Evolutionary conservation across 257 asterid species (phyloP), one percentile per base, ranked within the genome.

Genomic region (Nicotiana undulata): DNA sequence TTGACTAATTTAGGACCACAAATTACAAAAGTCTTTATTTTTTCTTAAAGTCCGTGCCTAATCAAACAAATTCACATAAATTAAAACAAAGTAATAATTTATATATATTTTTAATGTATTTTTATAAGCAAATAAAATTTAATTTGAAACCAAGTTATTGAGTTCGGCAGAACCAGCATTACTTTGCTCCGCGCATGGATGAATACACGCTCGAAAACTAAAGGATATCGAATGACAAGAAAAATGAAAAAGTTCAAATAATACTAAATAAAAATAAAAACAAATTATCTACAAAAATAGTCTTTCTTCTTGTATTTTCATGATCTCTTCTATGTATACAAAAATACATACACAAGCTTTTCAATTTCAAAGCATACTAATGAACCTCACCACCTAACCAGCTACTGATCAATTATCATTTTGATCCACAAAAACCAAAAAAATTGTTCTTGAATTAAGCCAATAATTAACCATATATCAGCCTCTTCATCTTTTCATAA

Each of bases 261-360:
- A 12, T 22, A 6, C 15, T 22, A 64, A 5, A 20, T 1, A n/a
- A 20, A 61, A 61, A 22, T 1, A 2, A 15, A 24, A 65, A 11
- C 20, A 31, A 22, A 31, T 31, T 65, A 32, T 65, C 16, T 65
- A 64, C 49, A 16, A 64, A 68, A 22, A 22, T 44, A 70, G 78
- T 4, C 61, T 63, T 58, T 55, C 78, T 80, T 83, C 81, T 80
- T 80, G 86, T 85, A 82, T 80, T 80, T 56, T 85, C 67, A 63
- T 26, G 46, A 51, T 65, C 66, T 55, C 61, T 34, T 56, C 74
- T 51, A 53, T 51, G 79, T 81, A 77, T 84, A 77, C 51, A 82
- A 9, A 40, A 26, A 58, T 64, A 61, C 79, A 85, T 79, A 80
- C 83, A 79, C 75, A 16, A 22, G 37, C 12, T 49, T 60, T 76